These are phyloP conservation scores for Colletotrichum simmondsii DNA, from an alignment of 2,329 filamentous ascomycete genomes.

Conservation along the genomic window DNA sequence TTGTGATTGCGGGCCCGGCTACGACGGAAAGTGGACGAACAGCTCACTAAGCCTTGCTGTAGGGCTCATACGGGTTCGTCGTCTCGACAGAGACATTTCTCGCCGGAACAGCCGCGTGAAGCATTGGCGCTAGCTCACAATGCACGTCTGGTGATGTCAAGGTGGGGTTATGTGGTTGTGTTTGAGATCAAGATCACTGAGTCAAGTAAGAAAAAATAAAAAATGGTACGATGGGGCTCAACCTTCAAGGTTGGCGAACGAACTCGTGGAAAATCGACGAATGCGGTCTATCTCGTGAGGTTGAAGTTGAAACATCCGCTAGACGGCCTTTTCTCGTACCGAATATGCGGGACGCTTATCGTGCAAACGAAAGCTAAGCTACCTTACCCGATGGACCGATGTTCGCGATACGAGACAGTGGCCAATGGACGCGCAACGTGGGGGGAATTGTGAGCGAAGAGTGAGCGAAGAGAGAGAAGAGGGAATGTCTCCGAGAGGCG, in stretches of 20 bases:
- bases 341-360: not conserved
- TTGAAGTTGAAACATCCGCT: not conserved
- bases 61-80: constrained; percentile 32
- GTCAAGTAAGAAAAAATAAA: not conserved
- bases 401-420: constrained; percentile 6
- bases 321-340: not conserved
- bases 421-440: not conserved
- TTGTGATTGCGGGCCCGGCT: not conserved
- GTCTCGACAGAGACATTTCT: constrained; percentile 14
- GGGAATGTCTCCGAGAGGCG: not conserved
- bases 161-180: not conserved
- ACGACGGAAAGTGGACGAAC: not conserved
- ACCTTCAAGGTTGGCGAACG: too few relatives aligned
- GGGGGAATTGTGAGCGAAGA: not conserved
- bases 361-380: not conserved
- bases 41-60: not conserved
- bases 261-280: too few relatives aligned
- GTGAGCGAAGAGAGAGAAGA: too few relatives aligned
- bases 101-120: constrained; percentile 18
- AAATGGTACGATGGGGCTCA: not conserved
- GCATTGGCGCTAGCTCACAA: not conserved
- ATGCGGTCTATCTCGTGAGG: not conserved
- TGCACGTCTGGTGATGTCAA: not conserved
- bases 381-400: not conserved
- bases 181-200: not conserved